Evolutionary conservation across 202 grass and related monocot species (phyloP), one percentile per base, ranked within the genome.

Genomic region (Setaria italica): DNA sequence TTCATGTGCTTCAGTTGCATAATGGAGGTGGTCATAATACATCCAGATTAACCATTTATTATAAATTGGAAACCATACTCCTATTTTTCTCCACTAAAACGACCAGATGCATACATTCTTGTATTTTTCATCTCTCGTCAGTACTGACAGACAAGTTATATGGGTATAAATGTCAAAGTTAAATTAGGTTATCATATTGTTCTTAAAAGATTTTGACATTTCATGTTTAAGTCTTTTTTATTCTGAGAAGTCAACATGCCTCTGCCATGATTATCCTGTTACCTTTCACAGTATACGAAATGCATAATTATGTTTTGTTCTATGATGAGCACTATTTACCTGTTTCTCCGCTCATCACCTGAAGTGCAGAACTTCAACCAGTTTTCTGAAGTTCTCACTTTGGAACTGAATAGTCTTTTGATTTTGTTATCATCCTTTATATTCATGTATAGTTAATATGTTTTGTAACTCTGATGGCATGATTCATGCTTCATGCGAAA

Each of bases 1-100:
- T 77, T 87, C 20, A 35, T 94, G 57, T 74, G 42, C 32, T 90
- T 80, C 66, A 74, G 51, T 58, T 51, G 49, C 3, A 20, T 54
- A 43, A 73, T 45, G 9, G 4, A 34, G 46, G 34, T 67, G 48
- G 19, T 82, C 72, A 46, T 77, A 62, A 39, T 48, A 59, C 16
- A 76, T 62, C 77, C 62, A 65, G 17, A 86, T 39, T 39, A 33
- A 1, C 20, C 45, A 82, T 50, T 32, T 14, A 64, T 64, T 29
- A 9, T 59, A 59, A 64, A 79, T 12, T 67, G 29, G 66, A 69
- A 21, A 2, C 33, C 29, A 3, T 53, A 67, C 35, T 20, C 25
- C 4, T 30, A 19, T 76, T 49, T 48, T 9, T 25, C 25, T 25
- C 20, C 5, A 59, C 20, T 51, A 8, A 56, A 58, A 43, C 45